Evolutionary conservation across 345 rosid species (phyloP), one percentile per base, ranked within the genome.

Genomic region (Lenwebbia sp.): DNA sequence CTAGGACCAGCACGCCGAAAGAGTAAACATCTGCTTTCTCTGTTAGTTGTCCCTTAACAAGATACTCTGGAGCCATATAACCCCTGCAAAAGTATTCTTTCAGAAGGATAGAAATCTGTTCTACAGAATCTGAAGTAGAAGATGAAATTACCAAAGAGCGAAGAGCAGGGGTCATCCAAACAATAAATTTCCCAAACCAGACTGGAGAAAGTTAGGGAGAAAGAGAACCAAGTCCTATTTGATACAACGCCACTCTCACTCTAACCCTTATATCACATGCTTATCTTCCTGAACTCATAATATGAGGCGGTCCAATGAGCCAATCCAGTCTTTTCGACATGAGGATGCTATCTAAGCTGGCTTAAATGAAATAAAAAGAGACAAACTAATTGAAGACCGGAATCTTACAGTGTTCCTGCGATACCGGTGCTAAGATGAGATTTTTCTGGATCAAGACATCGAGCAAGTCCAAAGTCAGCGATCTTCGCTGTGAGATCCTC

Each of bases 31-130:
- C 88, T 3, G 86, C 88, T 52, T 87, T 87, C 86, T 87, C 88
- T 10, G 88, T 87, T 28, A 87, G 86, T 30, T 87, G 84, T 55
- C 88, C 88, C 53, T 58, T 84, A 54, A 87, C 86, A 47, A 87
- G 86, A 84, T 87, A 87, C 88, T 87, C 88, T 3, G 88, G 88
- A 56, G 88, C 88, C 86, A 87, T 87, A 41, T 87, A 87, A 17
- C 88, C 86, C 70, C 88, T 87, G 88, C 86, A 87, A 53, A 30
- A 54, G n/a, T 37, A 19, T 28, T 41, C 40, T 44, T 70, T 76
- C 40, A 85, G 60, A 51, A 33, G 40, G 6, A 53, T 15, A 5
- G 28, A 82, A 58, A 56, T 25, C 23, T 49, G 47, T 14, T 28
- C 10, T 3, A 23, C 30, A 28, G 54, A 21, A 74, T 85, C 41